A percentile compares a stretch with the other conserved stretches of the same genome.
Evolutionary conservation across 148 eudicot genomes (phyloP).

Genomic region (Polygonum aviculare): DNA sequence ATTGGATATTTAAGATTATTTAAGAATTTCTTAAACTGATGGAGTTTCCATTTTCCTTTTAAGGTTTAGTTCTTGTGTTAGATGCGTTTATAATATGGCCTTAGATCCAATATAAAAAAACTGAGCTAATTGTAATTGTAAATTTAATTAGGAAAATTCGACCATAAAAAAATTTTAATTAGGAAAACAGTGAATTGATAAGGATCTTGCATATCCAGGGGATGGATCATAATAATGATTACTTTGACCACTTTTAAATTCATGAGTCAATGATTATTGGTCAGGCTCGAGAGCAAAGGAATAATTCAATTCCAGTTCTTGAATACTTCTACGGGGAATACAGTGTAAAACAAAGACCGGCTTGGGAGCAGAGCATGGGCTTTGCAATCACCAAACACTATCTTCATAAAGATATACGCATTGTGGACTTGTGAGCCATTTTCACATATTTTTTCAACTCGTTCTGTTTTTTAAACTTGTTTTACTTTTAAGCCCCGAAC

Average conservation of each 20-base stretch:
- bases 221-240: not conserved
- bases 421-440: too few species aligned
- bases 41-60: too few species aligned
- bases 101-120: too few species aligned
- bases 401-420: not conserved
- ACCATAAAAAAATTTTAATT: too few species aligned
- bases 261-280: slow-evolving; percentile 2
- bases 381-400: not conserved
- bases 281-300: not conserved
- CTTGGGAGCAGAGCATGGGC: not conserved
- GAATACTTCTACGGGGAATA: not conserved
- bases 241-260: slow-evolving; percentile 1
- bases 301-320: not conserved
- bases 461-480: too few species aligned
- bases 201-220: not conserved
- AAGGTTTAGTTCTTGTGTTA: too few species aligned
- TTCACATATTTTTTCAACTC: too few species aligned
- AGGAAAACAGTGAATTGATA: not conserved
- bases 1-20: too few species aligned
- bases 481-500: too few species aligned
- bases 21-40: too few species aligned
- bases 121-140: too few species aligned
- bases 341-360: not conserved
- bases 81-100: too few species aligned
- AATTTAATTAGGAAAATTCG: not conserved